Conservation (phyloP, 768 basidiomycete genomes). For the Kwoniella europaea region DNA sequence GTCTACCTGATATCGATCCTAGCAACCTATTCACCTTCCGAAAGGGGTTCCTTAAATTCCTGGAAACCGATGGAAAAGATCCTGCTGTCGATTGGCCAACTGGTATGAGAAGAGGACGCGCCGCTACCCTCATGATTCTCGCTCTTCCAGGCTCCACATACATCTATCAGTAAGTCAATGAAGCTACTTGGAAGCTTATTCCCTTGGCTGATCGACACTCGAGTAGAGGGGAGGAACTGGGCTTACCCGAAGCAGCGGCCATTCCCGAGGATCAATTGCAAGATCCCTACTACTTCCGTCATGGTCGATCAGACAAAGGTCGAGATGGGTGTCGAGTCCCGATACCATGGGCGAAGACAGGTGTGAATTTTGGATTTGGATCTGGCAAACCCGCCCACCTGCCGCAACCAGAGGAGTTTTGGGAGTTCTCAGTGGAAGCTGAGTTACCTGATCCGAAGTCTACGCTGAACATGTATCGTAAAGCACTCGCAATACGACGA, state of each 20-base stretch:
- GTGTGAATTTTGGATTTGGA: constrained; percentile 35
- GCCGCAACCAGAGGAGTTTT: constrained; percentile 38
- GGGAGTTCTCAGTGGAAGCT: constrained; percentile 29
- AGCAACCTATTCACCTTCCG: not conserved
- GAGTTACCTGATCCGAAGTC: constrained; percentile 19
- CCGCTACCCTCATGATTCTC: constrained; percentile 45
- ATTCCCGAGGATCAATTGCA: constrained; percentile 35
- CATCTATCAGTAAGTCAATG: constrained; percentile 43
- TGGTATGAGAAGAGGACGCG: constrained; percentile 37
- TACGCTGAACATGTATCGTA: constrained; percentile 37
- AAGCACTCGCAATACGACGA: constrained; percentile 30
- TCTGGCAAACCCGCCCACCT: constrained; percentile 35
- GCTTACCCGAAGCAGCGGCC: constrained; percentile 43
- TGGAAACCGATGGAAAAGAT: not conserved
- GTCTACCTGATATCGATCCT: constrained; percentile 27
- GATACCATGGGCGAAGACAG: constrained; percentile 34
- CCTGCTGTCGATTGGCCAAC: constrained; percentile 28
- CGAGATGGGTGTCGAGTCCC: constrained; percentile 52
- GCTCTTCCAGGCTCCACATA: constrained; percentile 50
- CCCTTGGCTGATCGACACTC: not conserved
- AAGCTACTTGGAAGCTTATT: not conserved
- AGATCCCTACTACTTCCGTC: constrained; percentile 47
- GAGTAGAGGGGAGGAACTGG: constrained; percentile 45
- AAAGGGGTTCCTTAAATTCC: not conserved
- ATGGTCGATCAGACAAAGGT: constrained; percentile 37